Conservation (phyloP, 352 stramenopile genomes). For the Phytophthora sp. region DNA sequence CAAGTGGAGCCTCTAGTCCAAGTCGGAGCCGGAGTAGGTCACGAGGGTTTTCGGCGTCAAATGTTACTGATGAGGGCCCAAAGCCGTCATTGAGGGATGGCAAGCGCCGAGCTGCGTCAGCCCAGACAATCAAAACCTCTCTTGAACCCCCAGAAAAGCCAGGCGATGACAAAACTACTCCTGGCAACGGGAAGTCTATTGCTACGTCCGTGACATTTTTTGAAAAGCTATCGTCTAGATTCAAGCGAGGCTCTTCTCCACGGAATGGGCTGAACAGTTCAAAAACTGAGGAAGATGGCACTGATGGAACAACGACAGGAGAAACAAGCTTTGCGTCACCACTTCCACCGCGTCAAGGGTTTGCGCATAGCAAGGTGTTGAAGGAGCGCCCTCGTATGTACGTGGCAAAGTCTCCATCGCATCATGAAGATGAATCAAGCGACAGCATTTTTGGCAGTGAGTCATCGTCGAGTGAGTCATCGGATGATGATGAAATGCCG, state of each 20-base stretch:
- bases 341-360: slow-evolving; percentile 25
- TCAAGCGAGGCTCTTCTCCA: slow-evolving; percentile 73
- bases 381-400: slow-evolving; percentile 82
- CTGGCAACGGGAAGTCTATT: slow-evolving; percentile 27
- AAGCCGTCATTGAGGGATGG: slow-evolving; percentile 34
- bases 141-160: slow-evolving; percentile 30
- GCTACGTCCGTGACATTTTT: slow-evolving; percentile 81
- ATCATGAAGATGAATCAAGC: slow-evolving; percentile 83
- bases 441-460: slow-evolving; percentile 89
- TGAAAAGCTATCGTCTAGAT: slow-evolving; percentile 83
- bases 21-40: slow-evolving; percentile 31
- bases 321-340: slow-evolving; percentile 33
- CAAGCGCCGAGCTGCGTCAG: slow-evolving; percentile 43
- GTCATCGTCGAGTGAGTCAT: slow-evolving; percentile 51
- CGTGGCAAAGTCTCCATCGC: slow-evolving; percentile 63
- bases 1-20: slow-evolving; percentile 22
- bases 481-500: slow-evolving; percentile 54
- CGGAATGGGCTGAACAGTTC: slow-evolving; percentile 29
- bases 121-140: slow-evolving; percentile 35
- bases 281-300: slow-evolving; percentile 29
- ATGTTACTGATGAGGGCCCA: slow-evolving; percentile 26
- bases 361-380: slow-evolving; percentile 49
- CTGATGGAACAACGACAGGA: slow-evolving; percentile 12
- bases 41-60: slow-evolving; percentile 42
- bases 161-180: slow-evolving; percentile 40